Base-by-base conservation (phyloP, 116 monocot species). In the Cymodocea nodosa region DNA sequence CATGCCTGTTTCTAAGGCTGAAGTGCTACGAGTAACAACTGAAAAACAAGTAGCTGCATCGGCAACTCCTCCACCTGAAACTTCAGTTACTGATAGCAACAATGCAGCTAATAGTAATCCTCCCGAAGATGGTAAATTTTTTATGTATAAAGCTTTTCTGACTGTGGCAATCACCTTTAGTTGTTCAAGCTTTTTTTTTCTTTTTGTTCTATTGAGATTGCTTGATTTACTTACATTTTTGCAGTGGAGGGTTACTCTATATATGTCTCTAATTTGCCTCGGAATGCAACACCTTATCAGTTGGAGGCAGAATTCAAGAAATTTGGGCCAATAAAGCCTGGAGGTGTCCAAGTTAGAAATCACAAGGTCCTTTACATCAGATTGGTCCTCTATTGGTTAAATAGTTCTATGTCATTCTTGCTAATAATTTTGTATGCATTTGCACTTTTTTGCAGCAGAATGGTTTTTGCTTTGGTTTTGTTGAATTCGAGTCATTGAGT, bases 381-480 rank as follows among this genome's bases (percentile, higher is more conserved):
- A 6, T 44, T 44, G 44, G 44, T 44, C 3, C 5, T 44, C 44
- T 44, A 8, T 44, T 44, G 44, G 44, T 44, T 44, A 44, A 25
- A 57, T 19, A 57, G 23, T 22, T 11, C 11, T 3, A 30, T 23
- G 49, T 14, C 37, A 49, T 48, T 64, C 64, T 20, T 64, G 72
- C 57, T 67, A 11, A n/a, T 23, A 10, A 2, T 44, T 44, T 8
- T 30, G 6, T 30, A 64, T 24, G 10, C 40, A 44, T 61, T 4
- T 35, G 18, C 15, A 36, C 56, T 20, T 59, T 49, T 57, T 62
- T 78, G 49, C 73, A 86, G 83, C 61, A 81, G 55, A 77, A 85
- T 20, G 63, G 51, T 0, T 89, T 80, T 39, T 89, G 89, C 60
- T 93, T 84, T 80, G 93, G 93, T 35, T 93, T 93, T 84, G 89